These are phyloP conservation scores for Protostelium mycophagum DNA, from an alignment of 78 protist species.

Conservation along the genomic window DNA sequence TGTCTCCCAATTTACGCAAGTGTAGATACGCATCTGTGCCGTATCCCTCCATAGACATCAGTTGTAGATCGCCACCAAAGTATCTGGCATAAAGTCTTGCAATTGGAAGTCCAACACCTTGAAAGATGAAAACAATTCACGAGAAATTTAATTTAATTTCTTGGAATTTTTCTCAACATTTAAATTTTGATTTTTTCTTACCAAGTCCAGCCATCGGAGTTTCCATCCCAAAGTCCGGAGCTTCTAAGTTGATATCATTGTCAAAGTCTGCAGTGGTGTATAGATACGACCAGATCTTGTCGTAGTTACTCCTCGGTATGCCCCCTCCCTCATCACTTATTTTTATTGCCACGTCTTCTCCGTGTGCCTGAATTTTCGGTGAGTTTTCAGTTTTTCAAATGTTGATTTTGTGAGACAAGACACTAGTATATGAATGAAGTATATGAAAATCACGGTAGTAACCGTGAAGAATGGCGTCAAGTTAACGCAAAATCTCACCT, in stretches of 20 bases:
- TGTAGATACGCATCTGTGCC: constrained; percentile 10
- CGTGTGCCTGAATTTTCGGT: not conserved
- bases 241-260: not conserved
- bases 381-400: too few relatives aligned
- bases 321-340: constrained; percentile 5
- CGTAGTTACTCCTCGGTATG: not conserved
- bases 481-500: too few relatives aligned
- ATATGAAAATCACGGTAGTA: too few relatives aligned
- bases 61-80: constrained; percentile 9
- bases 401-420: too few relatives aligned
- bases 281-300: not conserved
- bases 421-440: too few relatives aligned
- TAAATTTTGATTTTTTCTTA: too few relatives aligned
- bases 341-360: constrained; percentile 3
- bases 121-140: too few relatives aligned
- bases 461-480: too few relatives aligned
- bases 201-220: not conserved
- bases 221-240: not conserved
- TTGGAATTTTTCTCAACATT: too few relatives aligned
- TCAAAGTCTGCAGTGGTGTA: constrained; percentile 2
- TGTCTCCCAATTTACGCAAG: not conserved
- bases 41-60: not conserved
- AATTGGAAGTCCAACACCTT: constrained; percentile 6
- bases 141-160: too few relatives aligned
- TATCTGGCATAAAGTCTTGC: constrained; percentile 1